phyloP scores from a whole-genome alignment of 352 stramenopile species.

The Phytophthora uliginosa region DNA sequence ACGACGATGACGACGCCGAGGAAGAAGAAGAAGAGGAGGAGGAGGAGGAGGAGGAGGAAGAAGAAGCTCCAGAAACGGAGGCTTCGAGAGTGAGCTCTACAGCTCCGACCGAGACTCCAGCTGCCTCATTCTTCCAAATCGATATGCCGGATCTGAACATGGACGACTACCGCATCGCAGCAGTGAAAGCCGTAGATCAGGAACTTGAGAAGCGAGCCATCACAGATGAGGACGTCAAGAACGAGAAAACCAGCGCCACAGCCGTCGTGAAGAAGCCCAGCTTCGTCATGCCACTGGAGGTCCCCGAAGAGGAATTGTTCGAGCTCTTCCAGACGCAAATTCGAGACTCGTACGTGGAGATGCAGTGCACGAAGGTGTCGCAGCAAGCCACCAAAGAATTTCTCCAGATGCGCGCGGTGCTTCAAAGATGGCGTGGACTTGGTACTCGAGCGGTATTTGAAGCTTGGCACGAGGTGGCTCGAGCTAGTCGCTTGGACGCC shows the following conservation, averaged over 20 bases:
- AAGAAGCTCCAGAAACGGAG: constrained; percentile 27
- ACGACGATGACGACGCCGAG: constrained; percentile 21
- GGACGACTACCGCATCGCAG: constrained; percentile 54
- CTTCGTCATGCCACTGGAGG: constrained; percentile 34
- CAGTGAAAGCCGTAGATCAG: constrained; percentile 46
- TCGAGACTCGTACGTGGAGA: constrained; percentile 57
- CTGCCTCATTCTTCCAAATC: constrained; percentile 55
- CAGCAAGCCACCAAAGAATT: constrained; percentile 66
- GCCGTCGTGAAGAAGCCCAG: constrained; percentile 21
- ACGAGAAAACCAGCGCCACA: not conserved
- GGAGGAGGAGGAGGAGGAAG: constrained; percentile 9
- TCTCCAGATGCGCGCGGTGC: constrained; percentile 65
- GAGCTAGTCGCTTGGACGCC: constrained; percentile 43
- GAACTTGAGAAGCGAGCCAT: constrained; percentile 44
- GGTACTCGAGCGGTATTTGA: constrained; percentile 66
- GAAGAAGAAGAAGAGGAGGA: constrained; percentile 19
- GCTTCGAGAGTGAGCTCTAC: not conserved
- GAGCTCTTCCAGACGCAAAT: constrained; percentile 57
- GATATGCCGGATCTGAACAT: constrained; percentile 58
- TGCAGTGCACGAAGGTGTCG: constrained; percentile 55
- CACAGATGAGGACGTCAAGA: constrained; percentile 1
- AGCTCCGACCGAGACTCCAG: not conserved
- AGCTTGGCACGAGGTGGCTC: constrained; percentile 66
- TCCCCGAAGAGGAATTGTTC: constrained; percentile 55
- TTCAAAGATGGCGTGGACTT: constrained; percentile 65